Percentiles rank a stretch among this genome's conserved stretches.
Conservation (phyloP, 176 grass and related monocot genomes). For the Cenchrus purpureus region DNA sequence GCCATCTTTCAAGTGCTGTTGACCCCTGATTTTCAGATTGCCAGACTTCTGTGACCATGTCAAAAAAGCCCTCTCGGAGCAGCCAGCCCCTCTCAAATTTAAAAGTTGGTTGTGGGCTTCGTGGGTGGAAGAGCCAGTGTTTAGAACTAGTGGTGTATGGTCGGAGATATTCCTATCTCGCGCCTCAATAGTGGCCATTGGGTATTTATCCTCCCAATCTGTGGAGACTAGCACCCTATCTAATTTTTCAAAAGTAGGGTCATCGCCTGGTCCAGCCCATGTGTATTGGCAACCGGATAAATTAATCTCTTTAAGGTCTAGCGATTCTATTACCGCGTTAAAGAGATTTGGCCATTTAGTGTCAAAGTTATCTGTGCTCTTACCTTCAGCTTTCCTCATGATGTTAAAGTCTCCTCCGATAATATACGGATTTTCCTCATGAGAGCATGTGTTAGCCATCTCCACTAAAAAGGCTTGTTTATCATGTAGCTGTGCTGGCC, state of each 20-base stretch:
- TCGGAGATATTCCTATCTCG: background rate
- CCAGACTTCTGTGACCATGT: too few species aligned
- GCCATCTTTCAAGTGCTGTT: too few species aligned
- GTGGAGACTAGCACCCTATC: background rate
- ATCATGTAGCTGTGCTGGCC: background rate
- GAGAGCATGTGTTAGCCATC: background rate
- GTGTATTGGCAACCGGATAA: background rate
- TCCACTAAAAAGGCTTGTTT: background rate
- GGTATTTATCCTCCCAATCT: background rate
- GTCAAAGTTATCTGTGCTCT: background rate
- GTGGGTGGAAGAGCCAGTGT: too few species aligned
- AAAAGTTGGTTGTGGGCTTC: too few species aligned
- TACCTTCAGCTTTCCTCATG: background rate
- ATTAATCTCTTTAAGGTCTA: background rate
- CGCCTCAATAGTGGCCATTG: background rate
- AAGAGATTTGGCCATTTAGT: background rate
- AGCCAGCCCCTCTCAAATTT: too few species aligned
- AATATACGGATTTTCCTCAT: background rate
- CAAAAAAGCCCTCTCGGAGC: too few species aligned
- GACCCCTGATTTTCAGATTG: too few species aligned
- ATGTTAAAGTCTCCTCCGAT: background rate
- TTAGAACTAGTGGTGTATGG: too few species aligned
- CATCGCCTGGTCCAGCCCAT: background rate
- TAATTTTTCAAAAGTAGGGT: background rate
- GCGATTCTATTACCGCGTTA: background rate